Percentiles rank a stretch among this genome's conserved stretches.
phyloP scores from a whole-genome alignment of 805 yeast species.

The Jamesozyma gamospora region DNA sequence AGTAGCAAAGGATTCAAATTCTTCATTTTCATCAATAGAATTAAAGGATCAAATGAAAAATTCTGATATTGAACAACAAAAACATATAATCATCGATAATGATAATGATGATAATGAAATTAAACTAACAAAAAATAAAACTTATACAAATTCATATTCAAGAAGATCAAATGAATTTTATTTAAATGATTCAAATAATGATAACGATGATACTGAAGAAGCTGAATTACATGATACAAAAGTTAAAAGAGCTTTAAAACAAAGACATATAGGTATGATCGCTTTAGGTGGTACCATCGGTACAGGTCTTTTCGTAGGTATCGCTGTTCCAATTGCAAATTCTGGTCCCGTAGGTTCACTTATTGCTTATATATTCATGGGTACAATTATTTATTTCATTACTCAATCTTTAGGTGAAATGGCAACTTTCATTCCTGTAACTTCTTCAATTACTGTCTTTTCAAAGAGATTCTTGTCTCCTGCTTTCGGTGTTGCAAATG shows the following conservation, averaged over 20 bases:
- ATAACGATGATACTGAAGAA: slow-evolving; percentile 22
- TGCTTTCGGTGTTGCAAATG: slow-evolving; percentile 57
- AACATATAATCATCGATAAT: too few relatives aligned
- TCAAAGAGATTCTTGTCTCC: slow-evolving; percentile 53
- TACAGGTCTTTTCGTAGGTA: slow-evolving; percentile 58
- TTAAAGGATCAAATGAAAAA: too few relatives aligned
- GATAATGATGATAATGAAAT: slow-evolving; percentile 4
- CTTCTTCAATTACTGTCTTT: slow-evolving; percentile 53
- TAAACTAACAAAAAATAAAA: not conserved
- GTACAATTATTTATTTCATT: slow-evolving; percentile 48
- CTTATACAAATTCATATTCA: slow-evolving; percentile 4
- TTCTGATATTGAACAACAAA: too few relatives aligned
- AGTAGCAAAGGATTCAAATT: too few relatives aligned
- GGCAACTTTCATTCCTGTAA: slow-evolving; percentile 64
- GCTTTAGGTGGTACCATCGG: slow-evolving; percentile 71
- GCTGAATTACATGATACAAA: slow-evolving; percentile 31
- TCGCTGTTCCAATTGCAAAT: slow-evolving; percentile 41
- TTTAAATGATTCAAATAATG: slow-evolving; percentile 5
- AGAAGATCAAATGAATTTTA: slow-evolving; percentile 2
- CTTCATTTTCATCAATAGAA: too few relatives aligned
- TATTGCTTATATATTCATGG: slow-evolving; percentile 54
- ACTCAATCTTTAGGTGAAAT: slow-evolving; percentile 63
- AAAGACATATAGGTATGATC: slow-evolving; percentile 60
- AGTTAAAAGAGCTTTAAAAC: slow-evolving; percentile 48
- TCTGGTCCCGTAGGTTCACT: slow-evolving; percentile 59